Evolutionary conservation across 129 eudicot species (phyloP).

Genomic region (Escallonia rubra): DNA sequence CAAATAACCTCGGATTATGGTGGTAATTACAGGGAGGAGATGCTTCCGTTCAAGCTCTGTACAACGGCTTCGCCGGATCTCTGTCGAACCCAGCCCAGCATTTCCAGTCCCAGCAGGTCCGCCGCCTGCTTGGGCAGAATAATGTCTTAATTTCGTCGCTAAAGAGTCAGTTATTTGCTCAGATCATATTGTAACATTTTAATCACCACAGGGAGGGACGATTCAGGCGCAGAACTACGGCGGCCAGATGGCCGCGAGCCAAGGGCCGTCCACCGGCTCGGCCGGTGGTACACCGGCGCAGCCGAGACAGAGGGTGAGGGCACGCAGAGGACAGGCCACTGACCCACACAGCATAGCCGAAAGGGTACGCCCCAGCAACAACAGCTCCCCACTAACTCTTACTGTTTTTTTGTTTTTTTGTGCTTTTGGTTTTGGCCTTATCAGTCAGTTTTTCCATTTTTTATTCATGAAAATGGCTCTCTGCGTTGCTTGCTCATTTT

Average conservation of each 20-base stretch:
- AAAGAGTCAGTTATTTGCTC: too few species aligned
- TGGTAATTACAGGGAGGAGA: conserved; percentile 40
- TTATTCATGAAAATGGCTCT: not conserved
- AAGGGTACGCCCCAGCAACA: conserved; percentile 29
- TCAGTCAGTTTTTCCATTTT: conserved; percentile 2
- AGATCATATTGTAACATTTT: not conserved
- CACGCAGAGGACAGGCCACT: conserved; percentile 79
- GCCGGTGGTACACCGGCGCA: conserved; percentile 50
- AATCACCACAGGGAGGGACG: conserved; percentile 10
- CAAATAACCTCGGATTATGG: not conserved
- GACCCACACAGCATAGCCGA: conserved; percentile 81
- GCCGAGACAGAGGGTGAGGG: conserved; percentile 71
- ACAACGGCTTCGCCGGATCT: conserved; percentile 50
- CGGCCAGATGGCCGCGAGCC: conserved; percentile 31
- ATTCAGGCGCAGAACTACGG: conserved; percentile 45
- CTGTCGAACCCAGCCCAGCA: conserved; percentile 48
- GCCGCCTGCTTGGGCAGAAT: not conserved
- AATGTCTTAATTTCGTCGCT: too few species aligned
- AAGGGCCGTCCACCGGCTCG: conserved; percentile 34
- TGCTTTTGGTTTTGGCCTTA: conserved; percentile 13
- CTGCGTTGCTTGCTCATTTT: conserved; percentile 2
- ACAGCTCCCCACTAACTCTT: not conserved
- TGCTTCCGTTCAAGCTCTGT: conserved; percentile 50
- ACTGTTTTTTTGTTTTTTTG: not conserved
- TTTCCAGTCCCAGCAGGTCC: conserved; percentile 42